Base-by-base conservation (phyloP, 208 protist genomes). In the Spongospora subterranea region DNA sequence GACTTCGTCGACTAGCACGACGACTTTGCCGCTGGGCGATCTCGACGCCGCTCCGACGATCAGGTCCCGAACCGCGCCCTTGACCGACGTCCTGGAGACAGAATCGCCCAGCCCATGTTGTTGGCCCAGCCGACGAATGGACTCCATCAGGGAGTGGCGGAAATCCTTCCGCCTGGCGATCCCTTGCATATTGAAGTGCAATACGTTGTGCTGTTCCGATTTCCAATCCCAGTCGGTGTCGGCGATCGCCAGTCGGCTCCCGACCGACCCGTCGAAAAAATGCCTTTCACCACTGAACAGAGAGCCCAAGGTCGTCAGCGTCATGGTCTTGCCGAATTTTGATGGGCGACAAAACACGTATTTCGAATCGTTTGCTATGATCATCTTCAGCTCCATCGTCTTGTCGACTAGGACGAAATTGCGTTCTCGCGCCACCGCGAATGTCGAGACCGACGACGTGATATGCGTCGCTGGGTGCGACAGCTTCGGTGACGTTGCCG, bases 1-100 rank as follows among this genome's bases (percentile, higher is more conserved):
- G 71, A 82, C 71, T 43, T 82, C 71, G 71, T 82, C 71, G 35
- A 82, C 40, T 20, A 82, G 71, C 17, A 82, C n/a, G 17, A 82
- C 71, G 71, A 82, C 71, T 43, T 82, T 82, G 6, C 71, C 71
- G n/a, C 71, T 82, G n/a, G 71, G n/a, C n/a, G 71, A 82, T 45
- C 6, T 6, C n/a, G 6, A 20, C 11, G 71, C 71, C 35, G 71
- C 71, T 40, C 71, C n/a, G 35, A 6, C n/a, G n/a, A 82, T 82
- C 71, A 82, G n/a, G n/a, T 82, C 71, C 13, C 71, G 71, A 6
- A n/a, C 35, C 17, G 71, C 71, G 6, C 6, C n/a, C n/a, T 82
- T 82, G 13, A 82, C 71, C 17, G 71, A 82, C 6, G 6, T n/a
- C n/a, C 13, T 43, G 17, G n/a, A 45, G 6, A 82, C 71, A 82